These are phyloP conservation scores for Jatropha multifida DNA, from an alignment of 441 rosid genomes.

Conservation along the genomic window DNA sequence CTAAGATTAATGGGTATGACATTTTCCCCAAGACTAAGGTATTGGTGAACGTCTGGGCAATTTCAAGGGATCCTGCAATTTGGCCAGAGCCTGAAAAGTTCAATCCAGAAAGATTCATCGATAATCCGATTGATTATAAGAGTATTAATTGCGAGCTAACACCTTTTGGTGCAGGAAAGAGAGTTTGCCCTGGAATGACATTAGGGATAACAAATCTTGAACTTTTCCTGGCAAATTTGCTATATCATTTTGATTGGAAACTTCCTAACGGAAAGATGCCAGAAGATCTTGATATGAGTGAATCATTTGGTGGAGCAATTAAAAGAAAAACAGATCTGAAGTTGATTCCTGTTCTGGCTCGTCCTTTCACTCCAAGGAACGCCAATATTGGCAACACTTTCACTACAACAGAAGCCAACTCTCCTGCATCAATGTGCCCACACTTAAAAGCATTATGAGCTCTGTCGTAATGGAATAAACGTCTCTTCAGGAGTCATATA, in stretches of 20 bases:
- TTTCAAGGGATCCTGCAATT: not conserved
- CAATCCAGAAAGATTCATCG: not conserved
- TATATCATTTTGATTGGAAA: not conserved
- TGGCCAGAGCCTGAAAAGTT: not conserved
- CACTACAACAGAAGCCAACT: no score
- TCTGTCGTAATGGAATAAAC: no score
- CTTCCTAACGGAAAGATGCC: not conserved
- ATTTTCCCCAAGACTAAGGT: not conserved
- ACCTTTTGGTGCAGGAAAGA: not conserved
- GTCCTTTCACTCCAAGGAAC: not conserved
- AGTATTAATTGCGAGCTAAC: not conserved
- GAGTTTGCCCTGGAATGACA: not conserved
- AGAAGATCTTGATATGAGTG: not conserved
- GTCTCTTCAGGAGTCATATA: no score
- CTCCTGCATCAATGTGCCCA: no score
- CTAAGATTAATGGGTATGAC: not conserved
- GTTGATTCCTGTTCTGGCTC: not conserved
- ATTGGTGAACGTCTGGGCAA: not conserved
- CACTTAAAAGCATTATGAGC: no score
- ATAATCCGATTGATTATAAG: not conserved
- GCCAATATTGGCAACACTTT: no score
- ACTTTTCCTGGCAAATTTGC: not conserved
- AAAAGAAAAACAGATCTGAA: not conserved
- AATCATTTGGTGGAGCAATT: not conserved
- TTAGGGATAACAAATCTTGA: not conserved